A percentile compares a stretch with the other conserved stretches of the same genome.
phyloP scores from a whole-genome alignment of 345 rosid species.

The Geranium rotundifolium region DNA sequence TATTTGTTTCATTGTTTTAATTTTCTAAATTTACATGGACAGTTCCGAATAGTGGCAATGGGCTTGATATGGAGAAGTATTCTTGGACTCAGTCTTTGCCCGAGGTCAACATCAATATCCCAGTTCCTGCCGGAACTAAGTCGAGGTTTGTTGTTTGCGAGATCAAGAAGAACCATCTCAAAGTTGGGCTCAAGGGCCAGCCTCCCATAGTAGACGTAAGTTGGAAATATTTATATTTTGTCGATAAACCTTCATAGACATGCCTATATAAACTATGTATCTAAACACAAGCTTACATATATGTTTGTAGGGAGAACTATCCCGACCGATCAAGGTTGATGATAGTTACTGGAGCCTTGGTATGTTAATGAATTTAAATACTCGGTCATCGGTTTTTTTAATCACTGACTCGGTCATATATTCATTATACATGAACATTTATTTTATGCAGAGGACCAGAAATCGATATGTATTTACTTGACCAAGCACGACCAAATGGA shows the following conservation, averaged over 20 bases:
- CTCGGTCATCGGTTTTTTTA: too few relatives aligned
- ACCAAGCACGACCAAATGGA: slow-evolving; percentile 88
- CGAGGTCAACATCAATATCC: slow-evolving; percentile 62
- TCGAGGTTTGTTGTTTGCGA: slow-evolving; percentile 57
- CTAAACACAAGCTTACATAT: neutral
- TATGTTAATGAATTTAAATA: too few relatives aligned
- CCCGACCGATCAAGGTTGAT: slow-evolving; percentile 54
- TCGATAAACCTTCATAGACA: too few relatives aligned
- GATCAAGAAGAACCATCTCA: slow-evolving; percentile 74
- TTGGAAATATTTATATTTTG: neutral
- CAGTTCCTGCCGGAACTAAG: slow-evolving; percentile 74
- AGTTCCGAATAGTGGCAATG: slow-evolving; percentile 86
- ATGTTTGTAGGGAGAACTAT: slow-evolving; percentile 62
- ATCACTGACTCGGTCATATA: too few relatives aligned
- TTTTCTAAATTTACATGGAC: slow-evolving; percentile 8
- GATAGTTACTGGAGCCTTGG: slow-evolving; percentile 95
- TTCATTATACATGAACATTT: too few relatives aligned
- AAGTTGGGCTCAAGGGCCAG: slow-evolving; percentile 79
- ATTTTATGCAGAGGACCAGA: slow-evolving; percentile 52
- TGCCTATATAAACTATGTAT: too few relatives aligned
- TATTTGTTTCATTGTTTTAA: neutral
- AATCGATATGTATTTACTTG: slow-evolving; percentile 49
- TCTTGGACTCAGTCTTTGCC: slow-evolving; percentile 84
- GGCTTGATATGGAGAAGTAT: slow-evolving; percentile 76
- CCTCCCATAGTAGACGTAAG: slow-evolving; percentile 78